phyloP scores from a whole-genome alignment of 2,329 filamentous ascomycete genomes.

The Cryphonectria naterciae region DNA sequence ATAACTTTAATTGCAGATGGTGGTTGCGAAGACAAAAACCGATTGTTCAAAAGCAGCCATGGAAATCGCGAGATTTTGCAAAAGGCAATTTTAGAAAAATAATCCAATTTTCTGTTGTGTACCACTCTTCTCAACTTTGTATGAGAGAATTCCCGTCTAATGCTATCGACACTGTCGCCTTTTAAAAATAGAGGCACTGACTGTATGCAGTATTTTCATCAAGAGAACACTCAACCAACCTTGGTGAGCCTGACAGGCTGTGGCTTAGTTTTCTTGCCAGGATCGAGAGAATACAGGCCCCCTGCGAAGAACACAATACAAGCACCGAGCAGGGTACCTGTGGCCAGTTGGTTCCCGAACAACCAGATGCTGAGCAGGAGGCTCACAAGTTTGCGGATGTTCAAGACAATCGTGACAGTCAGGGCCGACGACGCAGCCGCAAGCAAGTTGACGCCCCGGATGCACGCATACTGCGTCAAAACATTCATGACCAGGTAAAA shows the following conservation, averaged over 20 bases:
- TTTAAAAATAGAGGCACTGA: background rate
- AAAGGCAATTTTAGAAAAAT: background rate
- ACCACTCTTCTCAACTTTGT: slow-evolving; percentile 17
- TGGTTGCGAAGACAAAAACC: background rate
- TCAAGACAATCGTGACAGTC: slow-evolving; percentile 95
- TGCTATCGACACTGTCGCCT: slow-evolving; percentile 14
- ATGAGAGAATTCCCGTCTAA: slow-evolving; percentile 18
- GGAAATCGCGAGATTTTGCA: background rate
- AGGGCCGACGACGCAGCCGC: slow-evolving; percentile 86
- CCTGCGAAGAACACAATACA: slow-evolving; percentile 87
- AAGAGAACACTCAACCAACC: slow-evolving; percentile 30
- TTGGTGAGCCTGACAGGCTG: slow-evolving; percentile 37
- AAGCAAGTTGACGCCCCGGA: slow-evolving; percentile 93
- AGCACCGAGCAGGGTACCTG: slow-evolving; percentile 79
- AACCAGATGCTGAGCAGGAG: slow-evolving; percentile 89
- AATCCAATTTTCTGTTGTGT: slow-evolving; percentile 22
- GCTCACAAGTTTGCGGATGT: slow-evolving; percentile 91
- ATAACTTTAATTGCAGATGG: background rate
- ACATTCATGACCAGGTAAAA: slow-evolving; percentile 76
- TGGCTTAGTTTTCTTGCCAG: slow-evolving; percentile 43
- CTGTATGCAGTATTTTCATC: background rate
- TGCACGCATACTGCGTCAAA: slow-evolving; percentile 90
- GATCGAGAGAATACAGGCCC: slow-evolving; percentile 85
- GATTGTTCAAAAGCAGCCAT: background rate
- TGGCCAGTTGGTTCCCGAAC: slow-evolving; percentile 82